Evolutionary conservation across 2,329 filamentous ascomycete species (phyloP).

Genomic region (Trichoderma simmonsii): DNA sequence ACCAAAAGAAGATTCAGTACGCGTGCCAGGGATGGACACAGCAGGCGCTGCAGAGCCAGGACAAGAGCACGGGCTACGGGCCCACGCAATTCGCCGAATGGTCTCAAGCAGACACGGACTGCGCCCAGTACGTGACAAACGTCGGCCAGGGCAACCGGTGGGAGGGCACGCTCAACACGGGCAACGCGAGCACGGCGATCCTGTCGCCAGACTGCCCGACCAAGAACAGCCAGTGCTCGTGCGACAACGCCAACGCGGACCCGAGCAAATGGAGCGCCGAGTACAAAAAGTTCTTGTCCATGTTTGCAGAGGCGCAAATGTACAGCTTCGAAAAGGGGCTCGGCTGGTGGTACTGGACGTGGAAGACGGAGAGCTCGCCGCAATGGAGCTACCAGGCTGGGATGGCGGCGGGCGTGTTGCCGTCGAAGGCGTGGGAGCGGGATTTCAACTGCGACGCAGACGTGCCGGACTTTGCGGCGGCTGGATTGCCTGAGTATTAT

Average conservation of each 20-base stretch:
- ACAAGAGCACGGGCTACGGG: conserved; percentile 76
- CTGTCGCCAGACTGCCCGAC: conserved; percentile 73
- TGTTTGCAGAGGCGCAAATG: conserved; percentile 97
- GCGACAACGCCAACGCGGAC: conserved; percentile 71
- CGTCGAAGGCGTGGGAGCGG: conserved; percentile 66
- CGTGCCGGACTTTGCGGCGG: conserved; percentile 51
- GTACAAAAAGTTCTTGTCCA: conserved; percentile 83
- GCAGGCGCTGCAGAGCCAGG: conserved; percentile 70
- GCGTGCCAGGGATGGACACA: conserved; percentile 84
- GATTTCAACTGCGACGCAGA: conserved; percentile 64
- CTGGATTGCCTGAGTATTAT: conserved; percentile 44
- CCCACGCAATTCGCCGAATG: conserved; percentile 95
- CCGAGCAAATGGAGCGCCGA: conserved; percentile 61
- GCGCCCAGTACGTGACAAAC: conserved; percentile 81
- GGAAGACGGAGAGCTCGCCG: conserved; percentile 80
- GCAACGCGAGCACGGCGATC: conserved; percentile 58
- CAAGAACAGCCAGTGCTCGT: conserved; percentile 64
- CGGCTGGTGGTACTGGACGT: conserved; percentile 99
- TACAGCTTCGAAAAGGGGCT: conserved; percentile 85
- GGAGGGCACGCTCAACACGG: conserved; percentile 79
- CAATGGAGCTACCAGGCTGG: conserved; percentile 94
- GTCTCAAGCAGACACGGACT: conserved; percentile 97
- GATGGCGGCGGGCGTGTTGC: conserved; percentile 73
- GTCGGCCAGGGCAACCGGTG: conserved; percentile 85
- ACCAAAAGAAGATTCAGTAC: conserved; percentile 80